Evolutionary conservation across 2,329 filamentous ascomycete species (phyloP).

Genomic region (Drechslerella stenobrocha): DNA sequence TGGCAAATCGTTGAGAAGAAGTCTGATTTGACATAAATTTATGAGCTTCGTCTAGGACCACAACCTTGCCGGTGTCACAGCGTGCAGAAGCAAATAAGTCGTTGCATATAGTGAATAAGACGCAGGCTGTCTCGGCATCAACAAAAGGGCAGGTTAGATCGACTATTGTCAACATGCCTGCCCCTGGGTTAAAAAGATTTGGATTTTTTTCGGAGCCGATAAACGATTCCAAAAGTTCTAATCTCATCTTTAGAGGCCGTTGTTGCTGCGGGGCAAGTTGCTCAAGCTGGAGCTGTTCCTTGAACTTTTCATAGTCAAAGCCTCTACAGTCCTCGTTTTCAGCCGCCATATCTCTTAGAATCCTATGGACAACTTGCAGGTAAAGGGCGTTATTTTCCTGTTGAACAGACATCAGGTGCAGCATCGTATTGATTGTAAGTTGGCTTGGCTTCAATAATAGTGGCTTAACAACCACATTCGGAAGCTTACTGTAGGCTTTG

Average conservation of each 20-base stretch:
- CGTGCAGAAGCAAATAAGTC: slow-evolving; percentile 66
- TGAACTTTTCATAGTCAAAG: slow-evolving; percentile 53
- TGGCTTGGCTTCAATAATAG: slow-evolving; percentile 50
- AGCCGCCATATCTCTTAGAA: slow-evolving; percentile 53
- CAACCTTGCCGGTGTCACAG: slow-evolving; percentile 56
- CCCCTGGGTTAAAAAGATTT: slow-evolving; percentile 51
- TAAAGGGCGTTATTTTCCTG: slow-evolving; percentile 51
- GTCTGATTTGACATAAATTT: slow-evolving; percentile 60
- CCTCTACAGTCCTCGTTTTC: slow-evolving; percentile 28
- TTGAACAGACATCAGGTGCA: slow-evolving; percentile 52
- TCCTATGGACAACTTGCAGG: slow-evolving; percentile 51
- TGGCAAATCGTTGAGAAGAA: slow-evolving; percentile 64
- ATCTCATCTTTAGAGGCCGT: slow-evolving; percentile 50
- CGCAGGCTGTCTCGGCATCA: slow-evolving; percentile 68
- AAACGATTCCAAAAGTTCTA: slow-evolving; percentile 53
- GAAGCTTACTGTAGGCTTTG: slow-evolving; percentile 51
- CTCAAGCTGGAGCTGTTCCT: slow-evolving; percentile 34
- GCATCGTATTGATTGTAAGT: slow-evolving; percentile 51
- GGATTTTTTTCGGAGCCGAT: slow-evolving; percentile 46
- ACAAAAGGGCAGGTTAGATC: slow-evolving; percentile 75
- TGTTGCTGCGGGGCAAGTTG: slow-evolving; percentile 47
- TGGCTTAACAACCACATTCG: slow-evolving; percentile 50
- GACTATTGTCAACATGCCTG: slow-evolving; percentile 66
- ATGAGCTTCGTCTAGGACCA: slow-evolving; percentile 77
- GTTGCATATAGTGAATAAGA: slow-evolving; percentile 72